Base-by-base conservation (phyloP, 805 yeast genomes). In the Teunomyces tritomae region DNA sequence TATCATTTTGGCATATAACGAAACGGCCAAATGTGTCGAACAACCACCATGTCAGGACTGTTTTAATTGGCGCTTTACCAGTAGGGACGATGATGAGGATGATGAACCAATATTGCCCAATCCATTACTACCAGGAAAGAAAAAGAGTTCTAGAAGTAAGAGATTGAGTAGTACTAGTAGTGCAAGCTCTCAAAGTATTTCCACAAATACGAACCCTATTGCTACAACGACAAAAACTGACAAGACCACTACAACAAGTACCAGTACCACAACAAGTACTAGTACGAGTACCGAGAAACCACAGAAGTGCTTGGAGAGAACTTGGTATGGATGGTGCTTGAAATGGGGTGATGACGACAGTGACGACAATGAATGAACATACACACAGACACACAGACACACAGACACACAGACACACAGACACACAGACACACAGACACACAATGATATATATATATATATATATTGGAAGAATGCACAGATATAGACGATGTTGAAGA, bases 1-100 rank as follows among this genome's bases (percentile, higher is more conserved):
- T 11, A 79, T 94, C 6, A 71, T 94, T 10, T 62, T 75, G 57
- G 77, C 70, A 2, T 90, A 91, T 64, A 89, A 92, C 54, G 80
- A 76, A 37, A 86, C 95, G 0, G 91, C 98, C 0, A 62, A 63
- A 29, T 92, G 98, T 62, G 72, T 69, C 13, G 78, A 75, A 14
- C 87, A 90, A 7, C 87, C 91, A 1, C 90, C 94, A 0, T 91
- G 98, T 63, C 77, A 84, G 46, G 98, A 91, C 59, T 91, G 98
- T 64, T 87, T 79, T 65, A 87, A 87, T 59, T 91, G 98, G 98
- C 77, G 83, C 43, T 90, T 79, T 63, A 80, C 85, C 3, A 74
- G 77, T 17, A 81, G 74, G 47, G 74, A 74, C 45, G 74, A 73
- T 46, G 54, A 57, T 27, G 72, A 66, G 49, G 65, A 57, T 13